Base-by-base conservation (phyloP, 78 protist species). In the Isochrysis galbana region DNA sequence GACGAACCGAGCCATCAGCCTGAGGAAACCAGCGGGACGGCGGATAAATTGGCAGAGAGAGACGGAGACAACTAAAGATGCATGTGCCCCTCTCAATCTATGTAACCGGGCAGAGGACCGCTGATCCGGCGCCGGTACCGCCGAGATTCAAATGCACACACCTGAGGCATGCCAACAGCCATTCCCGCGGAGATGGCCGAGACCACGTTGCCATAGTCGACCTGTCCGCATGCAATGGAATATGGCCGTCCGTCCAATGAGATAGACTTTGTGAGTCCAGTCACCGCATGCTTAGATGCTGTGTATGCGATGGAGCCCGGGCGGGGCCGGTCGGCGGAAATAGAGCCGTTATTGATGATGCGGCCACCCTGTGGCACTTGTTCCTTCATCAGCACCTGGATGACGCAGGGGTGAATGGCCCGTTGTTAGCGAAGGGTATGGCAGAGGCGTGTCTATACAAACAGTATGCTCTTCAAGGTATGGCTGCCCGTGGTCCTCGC, bases 301-400 rank as follows among this genome's bases (percentile, higher is more conserved):
- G 87, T 78, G 87, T 78, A 78, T 21, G 87, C 36, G 34, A 48
- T 32, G 51, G 51, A 17, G 47, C 36, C 51, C 19, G 87, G 87
- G 1, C 87, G 87, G 38, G 87, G 87, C 36, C 34, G 11, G 47
- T 39, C 36, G n/a, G 87, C 87, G 17, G 87, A 78, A 48, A 78
- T 14, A 48, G 51, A 77, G 80, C 61, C 87, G 87, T 78, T 78
- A 48, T 78, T 78, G 51, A 78, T 78, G 87, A 78, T 78, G 51
- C 87, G 46, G 29, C 87, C 87, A 32, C 87, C 87, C 51, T 78
- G 47, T 19, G 87, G 87, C 51, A 0, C 19, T 11, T 78, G 87
- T 32, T 3, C n/a, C n/a, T 32, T 22, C 87, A 78, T 78, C 87
- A 78, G 32, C 17, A 17, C n/a, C n/a, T n/a, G n/a, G n/a, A n/a